Base-by-base conservation (phyloP, 2,329 filamentous ascomycete species). In the Ceratocystis eucalypticola region DNA sequence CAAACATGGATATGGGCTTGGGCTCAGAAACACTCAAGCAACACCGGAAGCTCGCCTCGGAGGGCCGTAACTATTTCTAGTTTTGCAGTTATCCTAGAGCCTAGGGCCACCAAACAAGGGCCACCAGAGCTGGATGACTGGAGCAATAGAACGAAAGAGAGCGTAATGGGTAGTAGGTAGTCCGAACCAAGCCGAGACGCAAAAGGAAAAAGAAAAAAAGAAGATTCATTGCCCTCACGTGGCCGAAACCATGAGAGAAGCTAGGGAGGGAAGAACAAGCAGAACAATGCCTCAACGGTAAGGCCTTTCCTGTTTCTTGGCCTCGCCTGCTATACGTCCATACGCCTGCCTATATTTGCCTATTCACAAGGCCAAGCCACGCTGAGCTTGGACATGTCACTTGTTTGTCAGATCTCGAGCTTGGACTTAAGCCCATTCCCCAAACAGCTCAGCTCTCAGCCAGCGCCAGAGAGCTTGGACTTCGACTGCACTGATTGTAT, bases 21-120 rank as follows among this genome's bases (percentile, higher is more conserved):
- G 10, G 55, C 55, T 37, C 30, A 59, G 28, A 59, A 59, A 59
- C 55, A 59, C 25, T 33, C 15, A 20, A 17, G 55, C 55, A 30
- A 41, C 55, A 59, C 55, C 55, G 55, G 55, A 59, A 59, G 5
- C 55, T 59, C 25, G 55, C 25, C 55, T 59, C 55, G 55, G 55
- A 41, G 28, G 55, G 55, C 7, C 25, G 28, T 59, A 30, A 33
- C 55, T 59, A 28, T 59, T 37, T 59, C 55, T 37, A 30, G 28
- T 37, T 37, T n/a, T n/a, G 7, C 6, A 41, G 37, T 59, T 15
- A 20, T 33, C 25, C 55, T n/a, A 59, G 12, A 30, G 6, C 28
- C 25, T 10, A 22, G 7, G 7, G 2, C 55, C 5, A 8, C n/a
- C 17, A 8, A 59, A 37, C 5, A 20, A 30, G n/a, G 28, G 15